A percentile compares a stretch with the other conserved stretches of the same genome.
Conservation (phyloP, 2,329 filamentous ascomycete genomes). For the Aspergillus uvarum region DNA sequence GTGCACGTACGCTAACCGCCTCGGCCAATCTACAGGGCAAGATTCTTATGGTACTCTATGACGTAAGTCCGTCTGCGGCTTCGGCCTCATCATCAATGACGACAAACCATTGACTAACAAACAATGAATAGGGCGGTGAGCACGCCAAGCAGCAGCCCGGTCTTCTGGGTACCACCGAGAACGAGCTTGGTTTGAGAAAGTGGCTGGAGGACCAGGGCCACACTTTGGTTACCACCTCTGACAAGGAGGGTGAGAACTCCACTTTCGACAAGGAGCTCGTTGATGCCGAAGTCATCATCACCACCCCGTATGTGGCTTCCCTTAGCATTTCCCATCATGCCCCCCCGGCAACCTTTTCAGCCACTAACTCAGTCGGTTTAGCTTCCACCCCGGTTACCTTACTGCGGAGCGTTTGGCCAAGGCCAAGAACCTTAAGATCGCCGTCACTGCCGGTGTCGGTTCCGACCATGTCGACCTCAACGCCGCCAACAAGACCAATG, state of each 20-base stretch:
- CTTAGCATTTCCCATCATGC: not conserved
- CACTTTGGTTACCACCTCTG: slow-evolving; percentile 92
- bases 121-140: slow-evolving; percentile 60
- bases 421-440: slow-evolving; percentile 98
- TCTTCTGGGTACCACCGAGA: slow-evolving; percentile 93
- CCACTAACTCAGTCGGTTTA: slow-evolving; percentile 39
- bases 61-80: slow-evolving; percentile 57
- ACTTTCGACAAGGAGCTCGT: slow-evolving; percentile 94
- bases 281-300: slow-evolving; percentile 98
- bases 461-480: slow-evolving; percentile 98
- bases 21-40: slow-evolving; percentile 79
- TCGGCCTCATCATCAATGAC: not conserved
- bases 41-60: slow-evolving; percentile 91
- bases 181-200: slow-evolving; percentile 94
- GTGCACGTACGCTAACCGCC: slow-evolving; percentile 63
- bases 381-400: slow-evolving; percentile 97
- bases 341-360: not conserved
- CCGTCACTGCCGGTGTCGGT: slow-evolving; percentile 94
- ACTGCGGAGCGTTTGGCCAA: slow-evolving; percentile 93
- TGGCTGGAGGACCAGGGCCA: slow-evolving; percentile 98
- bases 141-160: slow-evolving; percentile 86
- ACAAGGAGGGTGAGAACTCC: slow-evolving; percentile 94
- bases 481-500: slow-evolving; percentile 97
- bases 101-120: slow-evolving; percentile 11
- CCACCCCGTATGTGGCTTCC: slow-evolving; percentile 70